phyloP scores from a whole-genome alignment of 2,329 filamentous ascomycete species.

The Xylariales sp. region DNA sequence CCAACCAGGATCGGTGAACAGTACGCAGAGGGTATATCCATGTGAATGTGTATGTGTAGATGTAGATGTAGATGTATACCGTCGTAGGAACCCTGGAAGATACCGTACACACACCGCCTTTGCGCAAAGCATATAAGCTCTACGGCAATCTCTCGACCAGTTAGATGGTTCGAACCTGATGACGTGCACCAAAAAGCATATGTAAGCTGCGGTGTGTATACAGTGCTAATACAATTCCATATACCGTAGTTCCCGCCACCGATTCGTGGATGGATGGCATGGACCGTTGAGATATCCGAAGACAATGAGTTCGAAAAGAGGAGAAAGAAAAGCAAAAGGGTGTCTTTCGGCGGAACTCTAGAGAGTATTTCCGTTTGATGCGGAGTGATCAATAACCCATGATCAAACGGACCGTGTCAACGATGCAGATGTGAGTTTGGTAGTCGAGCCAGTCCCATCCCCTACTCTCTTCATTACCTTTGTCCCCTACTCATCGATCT shows the following conservation, averaged over 20 bases:
- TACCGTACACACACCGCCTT: constrained; percentile 25
- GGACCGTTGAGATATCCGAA: neutral
- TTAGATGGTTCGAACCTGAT: constrained; percentile 15
- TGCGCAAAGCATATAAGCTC: constrained; percentile 20
- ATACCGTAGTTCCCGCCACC: neutral
- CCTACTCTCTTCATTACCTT: neutral
- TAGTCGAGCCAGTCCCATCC: neutral
- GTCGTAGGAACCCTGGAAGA: constrained; percentile 14
- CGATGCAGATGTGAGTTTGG: neutral
- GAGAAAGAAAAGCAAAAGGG: neutral
- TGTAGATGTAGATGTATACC: constrained; percentile 7
- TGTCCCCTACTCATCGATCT: constrained; percentile 2
- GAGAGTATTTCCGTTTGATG: neutral
- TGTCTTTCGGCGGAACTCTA: neutral
- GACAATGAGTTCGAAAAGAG: neutral
- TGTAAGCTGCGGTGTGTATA: constrained; percentile 33
- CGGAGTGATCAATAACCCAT: neutral
- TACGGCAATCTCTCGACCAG: constrained; percentile 19
- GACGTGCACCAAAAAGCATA: constrained; percentile 1
- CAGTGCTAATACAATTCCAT: neutral
- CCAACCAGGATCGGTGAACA: constrained; percentile 6
- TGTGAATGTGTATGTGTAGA: too few species aligned
- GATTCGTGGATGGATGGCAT: neutral
- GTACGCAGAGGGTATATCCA: neutral
- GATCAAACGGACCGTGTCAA: neutral